These are phyloP conservation scores for Rhodosporidiobolus odoratus DNA, from an alignment of 768 basidiomycete genomes.

Conservation along the genomic window DNA sequence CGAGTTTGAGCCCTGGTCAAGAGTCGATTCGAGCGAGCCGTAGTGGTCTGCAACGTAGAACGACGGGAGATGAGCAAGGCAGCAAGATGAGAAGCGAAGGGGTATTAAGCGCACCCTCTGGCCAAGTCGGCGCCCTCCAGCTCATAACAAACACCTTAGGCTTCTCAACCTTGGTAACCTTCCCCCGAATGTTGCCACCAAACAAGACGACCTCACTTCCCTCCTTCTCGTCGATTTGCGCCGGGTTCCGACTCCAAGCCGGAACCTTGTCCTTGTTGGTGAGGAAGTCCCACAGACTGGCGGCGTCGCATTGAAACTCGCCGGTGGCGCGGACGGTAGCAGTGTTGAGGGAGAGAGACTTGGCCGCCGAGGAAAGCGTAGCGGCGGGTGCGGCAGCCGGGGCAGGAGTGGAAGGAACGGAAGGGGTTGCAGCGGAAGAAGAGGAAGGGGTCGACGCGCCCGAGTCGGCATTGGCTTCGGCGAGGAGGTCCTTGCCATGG, in stretches of 20 bases:
- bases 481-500: constrained; percentile 42
- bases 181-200: constrained; percentile 42
- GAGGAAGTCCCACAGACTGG: constrained; percentile 40
- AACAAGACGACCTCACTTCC: constrained; percentile 40
- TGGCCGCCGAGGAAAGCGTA: background rate
- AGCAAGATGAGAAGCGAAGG: background rate
- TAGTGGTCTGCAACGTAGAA: constrained; percentile 35
- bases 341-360: constrained; percentile 27
- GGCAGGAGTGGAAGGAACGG: background rate
- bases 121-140: constrained; percentile 43
- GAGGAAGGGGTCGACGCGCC: constrained; percentile 33
- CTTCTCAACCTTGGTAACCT: constrained; percentile 29
- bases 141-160: constrained; percentile 29
- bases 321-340: constrained; percentile 35
- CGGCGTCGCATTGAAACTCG: constrained; percentile 39
- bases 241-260: constrained; percentile 40
- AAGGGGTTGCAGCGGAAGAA: constrained; percentile 14
- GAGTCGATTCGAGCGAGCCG: constrained; percentile 35
- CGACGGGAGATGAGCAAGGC: background rate
- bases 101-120: constrained; percentile 28
- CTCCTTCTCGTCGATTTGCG: constrained; percentile 37
- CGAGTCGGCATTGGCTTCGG: constrained; percentile 8
- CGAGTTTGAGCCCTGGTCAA: constrained; percentile 38
- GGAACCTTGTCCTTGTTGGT: constrained; percentile 39
- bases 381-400: background rate